Evolutionary conservation across 805 yeast species (phyloP).

Genomic region (Kluyveromyces dobzhanskii): DNA sequence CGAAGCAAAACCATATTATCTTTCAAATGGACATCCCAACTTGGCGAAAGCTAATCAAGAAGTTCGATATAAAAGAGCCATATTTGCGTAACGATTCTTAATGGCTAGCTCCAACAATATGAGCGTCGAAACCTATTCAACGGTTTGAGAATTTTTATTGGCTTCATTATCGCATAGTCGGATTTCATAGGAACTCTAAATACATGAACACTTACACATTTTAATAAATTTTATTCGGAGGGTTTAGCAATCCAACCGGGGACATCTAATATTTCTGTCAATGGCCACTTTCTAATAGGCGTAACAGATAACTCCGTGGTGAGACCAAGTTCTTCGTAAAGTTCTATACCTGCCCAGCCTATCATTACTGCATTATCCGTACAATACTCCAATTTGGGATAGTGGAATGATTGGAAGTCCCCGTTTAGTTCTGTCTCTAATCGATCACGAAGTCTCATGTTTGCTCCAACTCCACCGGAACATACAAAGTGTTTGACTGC

Average conservation of each 20-base stretch:
- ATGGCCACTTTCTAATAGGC: conserved; percentile 83
- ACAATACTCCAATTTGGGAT: conserved; percentile 66
- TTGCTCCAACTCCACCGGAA: conserved; percentile 95
- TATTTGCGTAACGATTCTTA: conserved; percentile 27
- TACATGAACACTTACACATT: no score
- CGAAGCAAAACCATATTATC: conserved; percentile 51
- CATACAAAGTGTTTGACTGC: conserved; percentile 53
- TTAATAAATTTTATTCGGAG: no score
- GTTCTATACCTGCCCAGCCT: conserved; percentile 93
- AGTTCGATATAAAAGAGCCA: conserved; percentile 46
- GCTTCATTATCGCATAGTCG: no score
- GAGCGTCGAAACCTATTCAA: no score
- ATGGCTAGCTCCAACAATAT: no score
- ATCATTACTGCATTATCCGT: conserved; percentile 97
- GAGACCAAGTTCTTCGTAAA: conserved; percentile 42
- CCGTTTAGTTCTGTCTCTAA: conserved; percentile 33
- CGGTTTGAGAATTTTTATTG: no score
- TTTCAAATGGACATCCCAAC: conserved; percentile 60
- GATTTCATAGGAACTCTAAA: no score
- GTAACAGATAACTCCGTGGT: conserved; percentile 44
- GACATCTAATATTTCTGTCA: conserved; percentile 40
- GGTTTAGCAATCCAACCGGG: conserved; percentile 45
- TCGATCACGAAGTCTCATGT: conserved; percentile 43
- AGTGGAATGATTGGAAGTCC: conserved; percentile 39
- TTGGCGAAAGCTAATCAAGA: conserved; percentile 52